A percentile compares a stretch with the other conserved stretches of the same genome.
Conservation (phyloP, 306 rosid species). For the Erythrophleum fordii region DNA sequence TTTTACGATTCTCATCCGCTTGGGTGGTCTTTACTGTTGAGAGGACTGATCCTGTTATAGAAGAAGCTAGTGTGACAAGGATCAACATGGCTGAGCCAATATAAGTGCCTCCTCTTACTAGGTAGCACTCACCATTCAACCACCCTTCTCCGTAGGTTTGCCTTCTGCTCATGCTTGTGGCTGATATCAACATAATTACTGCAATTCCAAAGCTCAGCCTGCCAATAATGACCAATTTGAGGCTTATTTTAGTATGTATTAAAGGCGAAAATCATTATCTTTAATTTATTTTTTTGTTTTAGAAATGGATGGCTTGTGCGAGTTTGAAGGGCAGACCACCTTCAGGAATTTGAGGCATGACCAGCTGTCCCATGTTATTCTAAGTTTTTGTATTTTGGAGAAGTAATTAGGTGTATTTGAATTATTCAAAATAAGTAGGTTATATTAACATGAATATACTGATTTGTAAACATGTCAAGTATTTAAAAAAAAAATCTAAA, state of each 20-base stretch:
- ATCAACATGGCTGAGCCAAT: constrained; percentile 62
- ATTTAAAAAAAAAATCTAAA: not conserved
- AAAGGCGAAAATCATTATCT: not conserved
- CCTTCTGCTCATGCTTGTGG: constrained; percentile 75
- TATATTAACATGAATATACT: not conserved
- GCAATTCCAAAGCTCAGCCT: constrained; percentile 82
- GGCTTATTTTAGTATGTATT: not conserved
- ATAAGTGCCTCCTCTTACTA: constrained; percentile 63
- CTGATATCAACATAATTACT: constrained; percentile 52
- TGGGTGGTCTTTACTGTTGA: constrained; percentile 43
- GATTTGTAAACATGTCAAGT: not conserved
- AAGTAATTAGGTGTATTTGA: not conserved
- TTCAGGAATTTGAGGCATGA: not conserved
- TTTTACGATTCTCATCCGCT: constrained; percentile 46
- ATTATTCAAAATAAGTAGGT: not conserved
- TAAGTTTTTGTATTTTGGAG: no score
- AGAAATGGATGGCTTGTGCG: not conserved
- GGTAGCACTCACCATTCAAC: constrained; percentile 86
- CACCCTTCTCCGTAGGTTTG: constrained; percentile 82
- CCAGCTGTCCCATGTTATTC: constrained; percentile 29
- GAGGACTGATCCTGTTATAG: constrained; percentile 55
- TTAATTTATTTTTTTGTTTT: not conserved
- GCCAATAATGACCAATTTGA: constrained; percentile 43
- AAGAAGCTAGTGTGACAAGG: constrained; percentile 49
- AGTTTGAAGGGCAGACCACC: constrained; percentile 6